phyloP scores from a whole-genome alignment of 805 yeast genomes.

The Diddensiella caesifluorescens region DNA sequence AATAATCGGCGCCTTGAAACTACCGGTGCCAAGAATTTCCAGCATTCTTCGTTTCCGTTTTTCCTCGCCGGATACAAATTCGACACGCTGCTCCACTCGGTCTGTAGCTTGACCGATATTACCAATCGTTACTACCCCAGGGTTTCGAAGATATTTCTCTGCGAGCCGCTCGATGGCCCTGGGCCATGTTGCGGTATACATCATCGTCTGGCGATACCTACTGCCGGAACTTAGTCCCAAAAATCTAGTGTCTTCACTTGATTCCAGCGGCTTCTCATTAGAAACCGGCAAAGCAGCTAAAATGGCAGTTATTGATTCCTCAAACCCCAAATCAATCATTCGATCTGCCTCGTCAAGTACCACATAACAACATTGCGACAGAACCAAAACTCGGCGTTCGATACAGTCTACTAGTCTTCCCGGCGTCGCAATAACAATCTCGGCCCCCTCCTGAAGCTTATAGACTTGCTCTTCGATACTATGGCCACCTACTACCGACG shows the following conservation, averaged over 20 bases:
- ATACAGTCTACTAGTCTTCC: constrained; percentile 83
- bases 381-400: constrained; percentile 56
- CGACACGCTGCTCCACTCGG: constrained; percentile 64
- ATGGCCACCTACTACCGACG: constrained; percentile 86
- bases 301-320: constrained; percentile 64
- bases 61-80: constrained; percentile 43
- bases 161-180: constrained; percentile 64
- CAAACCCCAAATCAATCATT: constrained; percentile 95
- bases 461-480: constrained; percentile 66
- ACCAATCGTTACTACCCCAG: constrained; percentile 66
- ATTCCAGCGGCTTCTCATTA: constrained; percentile 37
- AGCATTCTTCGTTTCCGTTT: constrained; percentile 42
- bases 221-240: constrained; percentile 20
- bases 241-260: constrained; percentile 20
- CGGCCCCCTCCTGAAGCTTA: constrained; percentile 58
- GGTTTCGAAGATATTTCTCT: constrained; percentile 51
- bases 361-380: constrained; percentile 58
- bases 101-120: constrained; percentile 59
- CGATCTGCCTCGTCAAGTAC: constrained; percentile 93
- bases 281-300: constrained; percentile 48
- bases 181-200: constrained; percentile 95
- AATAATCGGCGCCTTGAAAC: constrained; percentile 55
- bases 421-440: constrained; percentile 87
- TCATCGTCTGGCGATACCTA: constrained; percentile 55
- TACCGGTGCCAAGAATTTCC: constrained; percentile 33